Evolutionary conservation across 495 filamentous ascomycete genomes (phyloP).

Genomic region (Ascodesmis nigricans): DNA sequence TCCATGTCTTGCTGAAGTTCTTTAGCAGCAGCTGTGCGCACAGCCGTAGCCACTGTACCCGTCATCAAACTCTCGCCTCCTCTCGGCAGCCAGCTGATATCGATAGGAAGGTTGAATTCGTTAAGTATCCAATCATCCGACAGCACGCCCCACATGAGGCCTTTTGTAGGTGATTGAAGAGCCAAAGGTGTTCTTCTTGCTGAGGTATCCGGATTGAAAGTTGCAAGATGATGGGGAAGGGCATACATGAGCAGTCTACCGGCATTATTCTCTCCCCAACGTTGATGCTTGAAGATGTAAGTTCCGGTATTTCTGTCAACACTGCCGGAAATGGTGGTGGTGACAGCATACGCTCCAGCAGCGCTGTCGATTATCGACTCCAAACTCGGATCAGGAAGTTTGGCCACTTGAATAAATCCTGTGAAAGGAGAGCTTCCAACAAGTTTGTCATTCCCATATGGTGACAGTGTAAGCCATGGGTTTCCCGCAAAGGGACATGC

Average conservation of each 20-base stretch:
- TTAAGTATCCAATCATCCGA: constrained; percentile 1
- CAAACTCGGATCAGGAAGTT: constrained; percentile 35
- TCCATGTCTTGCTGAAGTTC: constrained; percentile 56
- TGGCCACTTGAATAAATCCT: constrained; percentile 64
- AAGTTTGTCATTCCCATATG: constrained; percentile 21
- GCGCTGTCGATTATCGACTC: constrained; percentile 53
- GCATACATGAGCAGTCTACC: constrained; percentile 59
- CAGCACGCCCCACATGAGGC: constrained; percentile 3
- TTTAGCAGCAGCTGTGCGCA: constrained; percentile 32
- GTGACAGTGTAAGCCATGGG: constrained; percentile 26
- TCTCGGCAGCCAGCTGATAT: constrained; percentile 19
- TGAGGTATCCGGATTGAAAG: constrained; percentile 41
- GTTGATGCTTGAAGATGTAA: constrained; percentile 53
- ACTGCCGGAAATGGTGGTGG: constrained; percentile 38
- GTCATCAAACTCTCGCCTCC: constrained; percentile 27
- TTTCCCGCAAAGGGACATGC: constrained; percentile 32
- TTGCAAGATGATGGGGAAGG: constrained; percentile 61
- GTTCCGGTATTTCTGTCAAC: constrained; percentile 35
- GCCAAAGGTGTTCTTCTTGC: constrained; percentile 31
- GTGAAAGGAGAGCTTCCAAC: constrained; percentile 23
- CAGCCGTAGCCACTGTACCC: constrained; percentile 28
- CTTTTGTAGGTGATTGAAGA: constrained; percentile 1
- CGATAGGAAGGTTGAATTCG: constrained; percentile 2
- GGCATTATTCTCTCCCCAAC: constrained; percentile 35
- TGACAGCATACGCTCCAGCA: constrained; percentile 48